Conservation (phyloP, 306 rosid species). For the Chamaecrista fasciculata region DNA sequence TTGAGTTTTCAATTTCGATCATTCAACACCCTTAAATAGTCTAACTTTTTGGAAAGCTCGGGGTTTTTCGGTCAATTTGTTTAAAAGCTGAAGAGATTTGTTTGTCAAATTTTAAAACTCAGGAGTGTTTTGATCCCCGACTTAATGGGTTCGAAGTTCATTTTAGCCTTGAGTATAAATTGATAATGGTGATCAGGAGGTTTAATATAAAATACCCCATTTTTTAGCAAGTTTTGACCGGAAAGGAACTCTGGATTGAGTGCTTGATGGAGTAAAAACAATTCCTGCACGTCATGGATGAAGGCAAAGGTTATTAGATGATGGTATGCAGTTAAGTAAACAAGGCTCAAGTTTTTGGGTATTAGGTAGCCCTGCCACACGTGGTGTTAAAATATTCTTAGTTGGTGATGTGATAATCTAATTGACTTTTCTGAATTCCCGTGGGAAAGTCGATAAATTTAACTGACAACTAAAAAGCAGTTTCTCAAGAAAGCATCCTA, state of each 20-base stretch:
- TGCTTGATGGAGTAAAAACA: slow-evolving; percentile 78
- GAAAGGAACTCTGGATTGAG: slow-evolving; percentile 79
- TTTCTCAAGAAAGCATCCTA: neutral
- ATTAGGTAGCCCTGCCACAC: neutral
- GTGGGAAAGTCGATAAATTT: neutral
- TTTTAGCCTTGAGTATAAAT: too few species aligned
- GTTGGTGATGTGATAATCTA: neutral
- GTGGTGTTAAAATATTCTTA: neutral
- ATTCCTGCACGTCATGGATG: slow-evolving; percentile 50
- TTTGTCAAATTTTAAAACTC: too few species aligned
- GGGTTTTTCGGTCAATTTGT: too few species aligned
- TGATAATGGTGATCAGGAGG: slow-evolving; percentile 21
- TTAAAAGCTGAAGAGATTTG: too few species aligned
- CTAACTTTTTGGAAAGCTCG: too few species aligned
- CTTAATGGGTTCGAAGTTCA: too few species aligned
- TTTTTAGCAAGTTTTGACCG: slow-evolving; percentile 65
- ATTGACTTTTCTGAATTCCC: neutral
- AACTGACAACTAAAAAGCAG: slow-evolving; percentile 10
- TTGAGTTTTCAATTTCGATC: too few species aligned
- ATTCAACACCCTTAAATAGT: too few species aligned
- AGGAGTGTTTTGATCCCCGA: too few species aligned
- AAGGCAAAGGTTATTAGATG: slow-evolving; percentile 17
- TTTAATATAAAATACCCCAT: slow-evolving; percentile 60
- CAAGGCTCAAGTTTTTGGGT: neutral
- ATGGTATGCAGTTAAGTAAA: neutral